phyloP scores from a whole-genome alignment of 371 early-diverging fungal genomes.

The Mucor circinelloides region DNA sequence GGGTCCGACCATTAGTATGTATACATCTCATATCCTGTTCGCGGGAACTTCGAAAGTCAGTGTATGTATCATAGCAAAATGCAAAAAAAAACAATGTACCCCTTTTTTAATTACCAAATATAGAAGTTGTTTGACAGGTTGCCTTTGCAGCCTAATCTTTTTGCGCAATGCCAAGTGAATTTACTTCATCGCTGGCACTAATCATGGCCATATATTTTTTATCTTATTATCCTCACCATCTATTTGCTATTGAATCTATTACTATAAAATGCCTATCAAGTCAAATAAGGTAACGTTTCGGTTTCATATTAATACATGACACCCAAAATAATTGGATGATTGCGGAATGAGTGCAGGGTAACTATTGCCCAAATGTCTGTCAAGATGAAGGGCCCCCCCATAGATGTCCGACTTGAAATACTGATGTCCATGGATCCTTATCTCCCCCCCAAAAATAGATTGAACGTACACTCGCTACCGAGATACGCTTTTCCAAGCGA shows the following conservation, averaged over 20 bases:
- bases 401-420: neutral
- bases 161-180: neutral
- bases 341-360: neutral
- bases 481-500: too few species aligned
- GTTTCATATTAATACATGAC: neutral
- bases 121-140: neutral
- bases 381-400: neutral
- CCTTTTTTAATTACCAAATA: neutral
- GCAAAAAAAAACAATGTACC: neutral
- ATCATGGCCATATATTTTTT: neutral
- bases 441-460: neutral
- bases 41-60: too few species aligned
- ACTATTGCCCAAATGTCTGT: neutral
- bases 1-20: neutral
- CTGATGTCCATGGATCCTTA: neutral
- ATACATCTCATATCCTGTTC: too few species aligned
- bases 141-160: neutral
- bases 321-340: neutral
- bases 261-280: neutral
- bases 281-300: neutral
- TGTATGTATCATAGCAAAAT: too few species aligned
- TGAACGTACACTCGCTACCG: neutral
- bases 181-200: neutral
- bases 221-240: neutral
- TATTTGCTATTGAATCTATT: neutral